Evolutionary conservation across 768 basidiomycete genomes (phyloP), one percentile per base, ranked within the genome.

Genomic region (Tricholoma flavovirens): DNA sequence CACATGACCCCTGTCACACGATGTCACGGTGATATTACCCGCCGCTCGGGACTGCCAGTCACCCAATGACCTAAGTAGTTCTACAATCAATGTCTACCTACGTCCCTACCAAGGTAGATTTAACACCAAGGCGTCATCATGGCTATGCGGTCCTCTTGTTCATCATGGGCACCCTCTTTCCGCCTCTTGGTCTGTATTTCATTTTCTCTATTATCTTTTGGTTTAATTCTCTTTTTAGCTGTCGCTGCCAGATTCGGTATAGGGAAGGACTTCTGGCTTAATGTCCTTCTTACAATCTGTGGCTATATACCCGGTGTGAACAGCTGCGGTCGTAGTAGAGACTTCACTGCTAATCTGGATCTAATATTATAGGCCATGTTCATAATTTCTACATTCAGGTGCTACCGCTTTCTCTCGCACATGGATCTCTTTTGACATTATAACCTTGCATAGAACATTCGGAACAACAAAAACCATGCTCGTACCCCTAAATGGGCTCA

Each of bases 401-500:
- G 66, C 43, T 66, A 54, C 29, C 46, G 49, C 51, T 6, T 38
- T 26, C 59, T 49, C 48, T 33, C 19, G 19, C 22, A 21, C 32
- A 8, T 55, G 26, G 59, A 24, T 4, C 11, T 24, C 49, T 46
- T 62, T 42, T 15, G 17, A 15, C 17, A 56, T n/a, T 49, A 24
- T 53, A 19, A 67, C 14, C 56, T 19, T 46, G 22, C 53, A 17
- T 68, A 98, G 86, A 97, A 97, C 71, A 85, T 98, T 61, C 80
- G 95, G 55, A 98, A 97, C 75, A 98, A 98, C 77, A 92, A 95
- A 78, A 95, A 84, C 63, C 82, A 90, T 67, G 77, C 80, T 12
- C 85, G 95, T 43, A 97, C 95, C n/a, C 95, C 95, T 17, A 95
- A 97, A 71, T 98, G 95, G 95, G 88, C 87, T 0, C 78, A 90